Conservation (phyloP, 495 filamentous ascomycete species). For the Xylaria acuta region DNA sequence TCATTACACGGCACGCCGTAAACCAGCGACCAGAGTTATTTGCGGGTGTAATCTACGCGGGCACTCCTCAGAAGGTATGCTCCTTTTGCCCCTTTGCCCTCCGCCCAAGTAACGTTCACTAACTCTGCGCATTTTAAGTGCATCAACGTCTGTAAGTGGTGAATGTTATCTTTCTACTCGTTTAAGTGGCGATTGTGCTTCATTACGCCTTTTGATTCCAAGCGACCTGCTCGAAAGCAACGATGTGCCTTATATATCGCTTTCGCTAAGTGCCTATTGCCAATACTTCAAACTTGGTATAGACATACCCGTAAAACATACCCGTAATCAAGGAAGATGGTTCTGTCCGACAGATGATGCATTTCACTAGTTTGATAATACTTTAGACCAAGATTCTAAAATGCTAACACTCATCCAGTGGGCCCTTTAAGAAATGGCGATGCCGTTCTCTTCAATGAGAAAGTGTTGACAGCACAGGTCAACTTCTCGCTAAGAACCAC, state of each 20-base stretch:
- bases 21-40: constrained; percentile 90
- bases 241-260: background rate
- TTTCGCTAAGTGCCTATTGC: background rate
- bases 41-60: constrained; percentile 84
- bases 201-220: background rate
- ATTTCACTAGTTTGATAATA: background rate
- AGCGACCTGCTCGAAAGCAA: background rate
- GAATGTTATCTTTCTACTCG: background rate
- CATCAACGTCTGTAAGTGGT: constrained; percentile 26
- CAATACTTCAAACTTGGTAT: background rate
- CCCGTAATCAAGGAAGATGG: background rate
- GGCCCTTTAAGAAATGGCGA: constrained; percentile 91
- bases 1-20: constrained; percentile 88
- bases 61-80: constrained; percentile 66
- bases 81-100: background rate
- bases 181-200: background rate
- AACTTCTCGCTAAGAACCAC: constrained; percentile 91
- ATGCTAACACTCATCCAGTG: constrained; percentile 60
- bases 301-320: too few species aligned
- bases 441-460: constrained; percentile 86
- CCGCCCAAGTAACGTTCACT: background rate
- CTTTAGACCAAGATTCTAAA: background rate
- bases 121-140: constrained; percentile 20
- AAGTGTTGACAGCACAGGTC: constrained; percentile 90
- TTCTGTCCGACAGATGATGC: background rate